Evolutionary conservation across 2,329 filamentous ascomycete species (phyloP).

Genomic region (Rachicladosporium sp.): DNA sequence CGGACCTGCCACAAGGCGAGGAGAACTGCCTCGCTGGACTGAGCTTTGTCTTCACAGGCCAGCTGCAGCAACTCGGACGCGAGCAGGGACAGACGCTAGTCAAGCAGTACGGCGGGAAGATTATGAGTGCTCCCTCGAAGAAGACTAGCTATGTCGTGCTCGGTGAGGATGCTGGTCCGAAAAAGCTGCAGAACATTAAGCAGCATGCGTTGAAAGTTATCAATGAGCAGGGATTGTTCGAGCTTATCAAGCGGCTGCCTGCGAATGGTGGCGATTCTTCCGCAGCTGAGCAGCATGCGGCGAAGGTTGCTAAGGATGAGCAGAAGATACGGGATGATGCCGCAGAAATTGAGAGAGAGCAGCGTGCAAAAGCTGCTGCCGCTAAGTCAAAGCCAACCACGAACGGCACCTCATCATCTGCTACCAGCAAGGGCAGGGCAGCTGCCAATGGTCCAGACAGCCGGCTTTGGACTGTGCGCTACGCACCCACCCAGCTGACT

Average conservation of each 20-base stretch:
- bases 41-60: conserved; percentile 88
- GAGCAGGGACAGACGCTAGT: conserved; percentile 78
- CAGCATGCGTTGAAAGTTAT: conserved; percentile 78
- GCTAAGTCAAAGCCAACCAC: conserved; percentile 28
- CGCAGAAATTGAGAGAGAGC: conserved; percentile 73
- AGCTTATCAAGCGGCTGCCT: conserved; percentile 68
- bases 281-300: conserved; percentile 70
- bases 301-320: conserved; percentile 76
- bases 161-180: conserved; percentile 81
- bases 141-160: conserved; percentile 93
- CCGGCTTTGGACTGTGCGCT: conserved; percentile 86
- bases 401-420: conserved; percentile 28
- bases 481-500: conserved; percentile 69
- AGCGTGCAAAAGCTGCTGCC: conserved; percentile 33
- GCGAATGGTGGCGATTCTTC: conserved; percentile 79
- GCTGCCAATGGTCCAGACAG: conserved; percentile 37
- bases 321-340: conserved; percentile 70
- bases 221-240: conserved; percentile 82
- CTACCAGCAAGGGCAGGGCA: conserved; percentile 20
- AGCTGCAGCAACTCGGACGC: conserved; percentile 66
- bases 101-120: conserved; percentile 88
- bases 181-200: conserved; percentile 77
- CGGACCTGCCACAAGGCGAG: conserved; percentile 69
- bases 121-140: conserved; percentile 71
- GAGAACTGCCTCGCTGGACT: conserved; percentile 85